phyloP scores from a whole-genome alignment of 2,329 filamentous ascomycete genomes.

The Nemania sp. region DNA sequence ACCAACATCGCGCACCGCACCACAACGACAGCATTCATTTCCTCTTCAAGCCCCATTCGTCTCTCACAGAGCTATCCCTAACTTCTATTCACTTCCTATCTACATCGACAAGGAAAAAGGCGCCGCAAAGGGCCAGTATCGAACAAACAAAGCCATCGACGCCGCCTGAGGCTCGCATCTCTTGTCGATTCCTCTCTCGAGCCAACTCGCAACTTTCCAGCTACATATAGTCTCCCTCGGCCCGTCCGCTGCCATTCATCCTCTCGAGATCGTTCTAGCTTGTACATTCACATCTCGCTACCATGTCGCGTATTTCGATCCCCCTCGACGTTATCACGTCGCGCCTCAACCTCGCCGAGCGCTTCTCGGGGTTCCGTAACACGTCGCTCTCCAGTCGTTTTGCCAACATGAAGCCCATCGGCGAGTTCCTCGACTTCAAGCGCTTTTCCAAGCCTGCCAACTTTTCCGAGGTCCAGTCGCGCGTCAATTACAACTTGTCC shows the following conservation, averaged over 20 bases:
- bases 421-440: slow-evolving; percentile 96
- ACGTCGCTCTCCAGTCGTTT: slow-evolving; percentile 82
- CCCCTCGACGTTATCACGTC: slow-evolving; percentile 91
- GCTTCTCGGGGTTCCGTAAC: slow-evolving; percentile 80
- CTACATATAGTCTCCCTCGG: background rate
- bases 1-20: too few species aligned
- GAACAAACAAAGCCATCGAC: too few species aligned
- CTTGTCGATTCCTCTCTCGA: background rate
- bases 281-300: slow-evolving; percentile 27
- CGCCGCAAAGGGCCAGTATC: too few species aligned
- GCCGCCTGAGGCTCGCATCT: background rate
- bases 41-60: too few species aligned
- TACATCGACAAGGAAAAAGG: too few species aligned
- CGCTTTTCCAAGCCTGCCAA: slow-evolving; percentile 91
- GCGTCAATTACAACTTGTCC: slow-evolving; percentile 95
- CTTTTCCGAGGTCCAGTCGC: slow-evolving; percentile 86
- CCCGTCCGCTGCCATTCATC: background rate
- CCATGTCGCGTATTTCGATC: slow-evolving; percentile 88
- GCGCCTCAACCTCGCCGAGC: slow-evolving; percentile 81
- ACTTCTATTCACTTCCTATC: too few species aligned
- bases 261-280: background rate
- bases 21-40: background rate
- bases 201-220: background rate
- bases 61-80: too few species aligned
- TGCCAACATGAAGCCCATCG: slow-evolving; percentile 86